Base-by-base conservation (phyloP, 2,329 filamentous ascomycete species). In the Aspergillus calidoustus region DNA sequence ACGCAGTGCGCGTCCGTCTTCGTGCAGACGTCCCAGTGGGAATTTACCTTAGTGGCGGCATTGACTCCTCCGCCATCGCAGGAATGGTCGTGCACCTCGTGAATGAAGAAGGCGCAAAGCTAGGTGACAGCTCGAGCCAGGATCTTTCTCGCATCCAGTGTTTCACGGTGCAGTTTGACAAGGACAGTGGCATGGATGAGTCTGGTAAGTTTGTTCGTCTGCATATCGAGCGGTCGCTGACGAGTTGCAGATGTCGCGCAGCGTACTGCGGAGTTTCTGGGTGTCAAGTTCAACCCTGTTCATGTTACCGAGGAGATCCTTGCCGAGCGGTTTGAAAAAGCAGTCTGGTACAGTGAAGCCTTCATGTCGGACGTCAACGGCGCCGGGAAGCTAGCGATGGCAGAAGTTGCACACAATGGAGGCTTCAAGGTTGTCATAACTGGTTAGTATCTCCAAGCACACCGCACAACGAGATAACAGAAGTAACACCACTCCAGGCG, bases 11-110 rank as follows among this genome's bases (percentile, higher is more conserved):
- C n/a, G 65, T 85, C n/a, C 80, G 85, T 5, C 73, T 87, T 8
- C 77, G 81, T 13, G 85, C 85, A 0, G 86, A 88, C 68, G 86
- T 87, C 0, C 84, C 84, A 0, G 76, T 87, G 3, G 86, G 83
- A 2, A 76, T 88, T 54, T 87, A 85, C 59, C 73, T 87, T 0
- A 83, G 79, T 23, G 85, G 86, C 4, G 86, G 85, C 0, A 80
- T 87, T 50, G 85, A 87, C 68, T 86, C 83, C 0, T 86, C 84
- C 0, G 77, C 80, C 1, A 72, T 87, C n/a, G 85, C 85, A 6
- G 85, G 86, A 2, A 86, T 88, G 66, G 80, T 83, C 3, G 80
- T 79, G 0, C 76, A 86, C 62, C 76, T 87, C 1, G 76, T 81
- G 15, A 75, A 78, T 44, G 72, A 83, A 53, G 77, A 83, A 53